These are phyloP conservation scores for Podospora sp. DNA, from an alignment of 495 filamentous ascomycete genomes.

Conservation along the genomic window DNA sequence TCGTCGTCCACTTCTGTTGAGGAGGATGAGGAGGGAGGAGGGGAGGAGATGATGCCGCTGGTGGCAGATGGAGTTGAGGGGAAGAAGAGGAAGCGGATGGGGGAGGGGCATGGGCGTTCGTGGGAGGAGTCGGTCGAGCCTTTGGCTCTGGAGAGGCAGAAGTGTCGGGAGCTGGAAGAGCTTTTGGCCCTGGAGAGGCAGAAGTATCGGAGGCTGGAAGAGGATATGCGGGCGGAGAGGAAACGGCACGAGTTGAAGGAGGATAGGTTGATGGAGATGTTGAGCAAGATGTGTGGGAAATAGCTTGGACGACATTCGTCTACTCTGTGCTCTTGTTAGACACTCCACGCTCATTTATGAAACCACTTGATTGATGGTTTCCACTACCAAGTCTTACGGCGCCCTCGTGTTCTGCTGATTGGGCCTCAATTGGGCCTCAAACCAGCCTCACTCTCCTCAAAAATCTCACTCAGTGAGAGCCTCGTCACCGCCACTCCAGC, in stretches of 20 bases:
- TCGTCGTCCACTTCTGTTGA: not conserved
- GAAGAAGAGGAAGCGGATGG: not conserved
- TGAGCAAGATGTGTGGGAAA: not conserved
- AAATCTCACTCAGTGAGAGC: too few species aligned
- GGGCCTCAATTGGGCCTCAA: too few species aligned
- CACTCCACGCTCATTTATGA: not conserved
- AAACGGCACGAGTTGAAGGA: not conserved
- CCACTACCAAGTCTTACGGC: too few species aligned
- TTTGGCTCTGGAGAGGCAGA: not conserved
- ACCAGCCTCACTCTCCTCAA: too few species aligned
- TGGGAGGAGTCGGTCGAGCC: not conserved
- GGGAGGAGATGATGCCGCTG: not conserved
- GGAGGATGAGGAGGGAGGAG: too few species aligned
- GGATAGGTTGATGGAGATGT: not conserved
- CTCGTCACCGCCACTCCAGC: too few species aligned
- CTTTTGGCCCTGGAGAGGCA: not conserved
- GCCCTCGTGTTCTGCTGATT: too few species aligned
- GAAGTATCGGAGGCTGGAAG: not conserved
- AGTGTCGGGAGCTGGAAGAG: not conserved
- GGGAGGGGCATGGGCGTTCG: too few species aligned
- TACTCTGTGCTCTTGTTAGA: not conserved
- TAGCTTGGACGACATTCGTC: not conserved
- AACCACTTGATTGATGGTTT: too few species aligned
- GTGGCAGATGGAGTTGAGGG: not conserved
- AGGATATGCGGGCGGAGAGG: not conserved